These are phyloP conservation scores for Boehmeria nivea DNA, from an alignment of 306 rosid genomes.

Conservation along the genomic window DNA sequence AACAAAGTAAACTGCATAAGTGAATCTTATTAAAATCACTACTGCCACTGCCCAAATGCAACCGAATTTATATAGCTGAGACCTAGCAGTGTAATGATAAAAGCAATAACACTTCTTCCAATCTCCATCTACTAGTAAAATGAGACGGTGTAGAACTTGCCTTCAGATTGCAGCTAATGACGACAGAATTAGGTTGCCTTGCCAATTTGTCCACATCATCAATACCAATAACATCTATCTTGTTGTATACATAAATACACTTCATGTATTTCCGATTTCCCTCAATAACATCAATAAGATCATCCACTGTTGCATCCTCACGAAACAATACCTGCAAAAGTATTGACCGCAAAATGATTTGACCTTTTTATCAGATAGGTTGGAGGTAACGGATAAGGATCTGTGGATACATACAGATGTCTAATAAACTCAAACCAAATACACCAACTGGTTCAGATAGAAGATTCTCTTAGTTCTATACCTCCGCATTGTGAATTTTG, in stretches of 20 bases:
- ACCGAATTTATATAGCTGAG: not conserved
- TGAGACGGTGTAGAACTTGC: conserved; percentile 34
- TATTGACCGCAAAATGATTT: conserved; percentile 11
- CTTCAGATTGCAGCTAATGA: conserved; percentile 93
- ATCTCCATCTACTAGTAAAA: not conserved
- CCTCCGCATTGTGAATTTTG: conserved; percentile 99
- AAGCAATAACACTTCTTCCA: too few species aligned
- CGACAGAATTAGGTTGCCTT: conserved; percentile 89
- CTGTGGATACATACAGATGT: not conserved
- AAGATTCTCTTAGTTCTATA: conserved; percentile 8
- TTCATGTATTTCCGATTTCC: conserved; percentile 99
- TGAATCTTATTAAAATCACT: not conserved
- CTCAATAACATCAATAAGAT: conserved; percentile 96
- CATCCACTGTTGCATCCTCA: conserved; percentile 97
- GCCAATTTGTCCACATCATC: conserved; percentile 96
- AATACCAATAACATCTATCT: conserved; percentile 92
- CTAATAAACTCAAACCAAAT: not conserved
- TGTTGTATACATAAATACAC: conserved; percentile 95
- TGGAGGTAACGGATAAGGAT: too few species aligned
- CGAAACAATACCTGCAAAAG: conserved; percentile 78
- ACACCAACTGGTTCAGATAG: not conserved
- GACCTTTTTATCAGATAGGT: not conserved
- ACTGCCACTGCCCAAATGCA: not conserved
- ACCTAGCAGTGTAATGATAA: not conserved
- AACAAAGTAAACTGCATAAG: not conserved